Evolutionary conservation across 2,329 filamentous ascomycete species (phyloP).

Genomic region (Xylaria sp.): DNA sequence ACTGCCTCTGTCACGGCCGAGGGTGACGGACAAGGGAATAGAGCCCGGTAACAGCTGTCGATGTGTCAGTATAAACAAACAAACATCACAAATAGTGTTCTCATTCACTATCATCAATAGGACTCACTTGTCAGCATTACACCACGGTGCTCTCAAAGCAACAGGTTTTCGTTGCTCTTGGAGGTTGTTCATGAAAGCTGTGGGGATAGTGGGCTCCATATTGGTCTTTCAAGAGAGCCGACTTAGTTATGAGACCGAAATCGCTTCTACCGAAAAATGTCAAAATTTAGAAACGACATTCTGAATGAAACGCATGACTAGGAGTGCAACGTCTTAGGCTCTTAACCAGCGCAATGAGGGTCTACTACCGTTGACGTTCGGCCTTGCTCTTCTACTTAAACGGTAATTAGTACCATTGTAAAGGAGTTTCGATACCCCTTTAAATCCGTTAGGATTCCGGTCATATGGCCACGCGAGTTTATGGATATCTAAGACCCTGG

Average conservation of each 20-base stretch:
- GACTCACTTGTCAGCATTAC: conserved; percentile 25
- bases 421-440: background rate
- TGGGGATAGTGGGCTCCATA: conserved; percentile 3
- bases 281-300: background rate
- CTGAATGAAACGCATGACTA: background rate
- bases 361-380: background rate
- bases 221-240: too few species aligned
- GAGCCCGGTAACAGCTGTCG: conserved; percentile 21
- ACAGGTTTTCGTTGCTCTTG: background rate
- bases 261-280: background rate
- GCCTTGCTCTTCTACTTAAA: background rate
- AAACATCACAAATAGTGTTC: too few species aligned
- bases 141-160: conserved; percentile 1
- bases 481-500: background rate
- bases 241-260: background rate
- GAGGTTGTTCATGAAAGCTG: background rate
- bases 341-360: too few species aligned
- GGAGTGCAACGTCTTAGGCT: background rate
- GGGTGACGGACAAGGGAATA: conserved; percentile 20
- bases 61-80: conserved; percentile 12
- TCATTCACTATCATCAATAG: background rate
- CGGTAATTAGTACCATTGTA: too few species aligned
- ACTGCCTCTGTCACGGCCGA: conserved; percentile 16
- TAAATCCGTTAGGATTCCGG: background rate
- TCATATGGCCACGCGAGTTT: too few species aligned